Evolutionary conservation across 495 filamentous ascomycete genomes (phyloP).

Genomic region (Penicillium cataractarum): DNA sequence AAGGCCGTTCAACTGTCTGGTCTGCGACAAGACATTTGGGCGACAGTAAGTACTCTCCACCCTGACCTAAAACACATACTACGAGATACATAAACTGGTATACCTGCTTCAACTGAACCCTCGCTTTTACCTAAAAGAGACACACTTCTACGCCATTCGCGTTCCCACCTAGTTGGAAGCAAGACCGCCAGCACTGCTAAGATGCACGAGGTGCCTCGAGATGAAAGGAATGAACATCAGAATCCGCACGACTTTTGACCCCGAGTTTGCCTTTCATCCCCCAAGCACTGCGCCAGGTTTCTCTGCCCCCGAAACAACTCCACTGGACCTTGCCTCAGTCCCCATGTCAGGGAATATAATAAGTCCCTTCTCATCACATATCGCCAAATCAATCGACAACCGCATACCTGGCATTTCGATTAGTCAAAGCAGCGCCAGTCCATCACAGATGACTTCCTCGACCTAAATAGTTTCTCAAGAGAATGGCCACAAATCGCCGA

Average conservation of each 20-base stretch:
- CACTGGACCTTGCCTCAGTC: too few relatives aligned
- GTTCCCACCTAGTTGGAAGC: constrained; percentile 9
- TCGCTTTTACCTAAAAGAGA: constrained; percentile 20
- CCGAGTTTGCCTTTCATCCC: background rate
- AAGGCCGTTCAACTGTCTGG: constrained; percentile 34
- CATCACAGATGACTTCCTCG: constrained; percentile 10
- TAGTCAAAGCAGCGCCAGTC: background rate
- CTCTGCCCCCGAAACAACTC: too few relatives aligned
- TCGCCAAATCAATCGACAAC: constrained; percentile 13
- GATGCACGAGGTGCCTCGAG: too few relatives aligned
- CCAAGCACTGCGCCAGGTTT: too few relatives aligned
- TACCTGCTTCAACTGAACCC: too few relatives aligned
- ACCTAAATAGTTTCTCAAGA: constrained; percentile 11
- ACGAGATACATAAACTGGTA: too few relatives aligned
- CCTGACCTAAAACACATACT: too few relatives aligned
- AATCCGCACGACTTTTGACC: background rate
- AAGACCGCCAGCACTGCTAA: too few relatives aligned
- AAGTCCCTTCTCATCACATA: constrained; percentile 9
- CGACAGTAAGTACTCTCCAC: constrained; percentile 28
- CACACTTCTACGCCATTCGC: constrained; percentile 28
- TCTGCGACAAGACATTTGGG: constrained; percentile 34
- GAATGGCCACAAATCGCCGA: background rate
- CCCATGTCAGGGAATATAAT: constrained; percentile 11
- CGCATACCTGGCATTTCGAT: constrained; percentile 9
- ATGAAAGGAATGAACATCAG: too few relatives aligned